Evolutionary conservation across 2,329 filamentous ascomycete species (phyloP), one percentile per base, ranked within the genome.

Genomic region (Colletotrichum lentis): DNA sequence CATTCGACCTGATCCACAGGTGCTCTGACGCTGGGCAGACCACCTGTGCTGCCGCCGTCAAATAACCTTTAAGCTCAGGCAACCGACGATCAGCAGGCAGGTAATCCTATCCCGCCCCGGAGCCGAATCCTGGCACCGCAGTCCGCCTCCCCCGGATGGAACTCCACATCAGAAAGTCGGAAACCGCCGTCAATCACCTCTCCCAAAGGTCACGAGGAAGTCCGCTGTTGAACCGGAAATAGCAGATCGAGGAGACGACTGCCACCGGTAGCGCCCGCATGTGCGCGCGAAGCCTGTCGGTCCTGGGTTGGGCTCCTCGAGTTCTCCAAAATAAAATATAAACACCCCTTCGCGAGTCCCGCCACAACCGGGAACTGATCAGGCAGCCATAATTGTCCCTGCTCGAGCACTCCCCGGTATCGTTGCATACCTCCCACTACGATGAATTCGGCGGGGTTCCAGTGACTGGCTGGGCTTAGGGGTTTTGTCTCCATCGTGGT

Each of bases 331-430:
- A 31, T 6, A 31, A 31, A 8, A 31, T 7, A 31, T 7, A 31
- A 31, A 31, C 27, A 31, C 27, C 27, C 27, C 24, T 22, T 24
- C 37, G 22, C 20, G 18, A 24, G 27, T 47, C 11, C 44, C 43
- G 27, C 43, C n/a, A 24, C 12, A 12, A n/a, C 31, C 12, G 27
- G 43, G 18, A 8, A 8, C 11, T 47, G n/a, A 58, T 49, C 41
- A 59, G 56, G 56, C 56, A 59, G 56, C 56, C 56, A 59, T 59
- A 49, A 24, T 39, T 39, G 56, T 59, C 56, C 56, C 56, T 59
- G 56, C 39, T 59, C 41, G 16, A 59, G 31, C 8, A 18, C 27
- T n/a, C 18, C n/a, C 44, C 31, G 3, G 37, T 16, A 14, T 20
- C 14, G 10, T 49, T 49, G n/a, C 47, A 22, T 37, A 20, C 43